Base-by-base conservation (phyloP, 139 green algal species). In the Chlorella sp. region DNA sequence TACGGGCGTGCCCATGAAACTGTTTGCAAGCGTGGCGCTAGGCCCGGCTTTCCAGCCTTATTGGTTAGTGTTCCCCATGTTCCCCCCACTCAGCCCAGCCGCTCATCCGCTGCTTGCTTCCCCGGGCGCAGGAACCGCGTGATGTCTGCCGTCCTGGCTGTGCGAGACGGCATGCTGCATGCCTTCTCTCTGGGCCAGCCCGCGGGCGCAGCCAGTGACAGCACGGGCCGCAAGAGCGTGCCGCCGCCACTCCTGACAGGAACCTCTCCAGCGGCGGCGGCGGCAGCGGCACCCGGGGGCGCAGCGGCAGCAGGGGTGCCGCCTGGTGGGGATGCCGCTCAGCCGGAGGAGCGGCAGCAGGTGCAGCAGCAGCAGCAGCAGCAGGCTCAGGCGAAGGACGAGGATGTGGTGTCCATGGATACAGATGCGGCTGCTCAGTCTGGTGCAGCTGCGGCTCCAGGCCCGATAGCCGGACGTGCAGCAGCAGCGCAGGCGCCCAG, bases 101-200 rank as follows among this genome's bases (percentile, higher is more conserved):
- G 15, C 51, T 15, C 51, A 9, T 4, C 51, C 51, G n/a, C 13
- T 60, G 15, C 2, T 15, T 60, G 51, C 51, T 21, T 60, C 12
- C 51, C 12, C 15, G 13, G 3, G 51, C 51, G 74, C 74, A 81
- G 74, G 36, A 82, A 72, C 25, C 26, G n/a, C 0, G 4, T 57
- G 0, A 73, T 82, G 76, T 23, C 13, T 4, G n/a, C 57, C 23
- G 38, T 25, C 1, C 76, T 82, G 57, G 76, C 60, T 4, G 76
- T 82, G 76, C n/a, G 76, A 13, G 76, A 82, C 38, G 34, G 51
- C 26, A 82, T 82, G 60, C 57, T 82, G 38, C 60, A 55, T 18
- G 60, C 76, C 25, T 82, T 82, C 76, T 73, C 28, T 3, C 60
- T 82, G 56, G 76, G 76, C 0, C 56, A 82, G 28, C 12, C 57